Percentiles rank a stretch among this genome's conserved stretches.
These are phyloP conservation scores for Epichloe brachyelytri DNA, from an alignment of 2,329 filamentous ascomycete genomes.

Conservation along the genomic window DNA sequence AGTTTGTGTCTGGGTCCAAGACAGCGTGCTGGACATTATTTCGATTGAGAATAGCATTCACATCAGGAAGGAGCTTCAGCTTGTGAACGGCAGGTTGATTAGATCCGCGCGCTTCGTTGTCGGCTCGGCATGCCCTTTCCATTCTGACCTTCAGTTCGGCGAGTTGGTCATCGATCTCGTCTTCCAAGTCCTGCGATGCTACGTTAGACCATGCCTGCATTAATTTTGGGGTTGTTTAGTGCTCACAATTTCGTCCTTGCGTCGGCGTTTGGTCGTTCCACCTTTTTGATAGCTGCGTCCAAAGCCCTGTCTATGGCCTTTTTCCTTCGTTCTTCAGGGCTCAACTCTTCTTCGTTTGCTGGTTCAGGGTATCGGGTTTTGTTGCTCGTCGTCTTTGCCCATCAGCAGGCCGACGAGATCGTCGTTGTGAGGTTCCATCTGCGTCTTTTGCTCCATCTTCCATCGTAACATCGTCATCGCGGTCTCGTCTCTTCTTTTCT, in stretches of 20 bases:
- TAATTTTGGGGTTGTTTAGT: neutral
- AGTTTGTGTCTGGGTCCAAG: conserved; percentile 88
- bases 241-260: conserved; percentile 76
- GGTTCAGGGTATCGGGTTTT: conserved; percentile 38
- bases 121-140: conserved; percentile 77
- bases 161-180: conserved; percentile 81
- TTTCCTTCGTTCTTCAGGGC: conserved; percentile 72
- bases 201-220: conserved; percentile 11
- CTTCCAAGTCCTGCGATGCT: conserved; percentile 63
- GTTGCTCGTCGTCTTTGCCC: conserved; percentile 31
- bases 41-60: conserved; percentile 76
- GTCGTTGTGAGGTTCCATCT: conserved; percentile 30
- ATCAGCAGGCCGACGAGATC: conserved; percentile 33
- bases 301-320: conserved; percentile 77
- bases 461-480: conserved; percentile 33
- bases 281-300: conserved; percentile 76
- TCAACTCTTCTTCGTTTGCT: conserved; percentile 65
- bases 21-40: conserved; percentile 76
- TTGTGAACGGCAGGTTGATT: conserved; percentile 82
- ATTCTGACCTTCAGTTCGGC: conserved; percentile 78
- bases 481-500: conserved; percentile 48
- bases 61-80: conserved; percentile 83
- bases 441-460: conserved; percentile 36
- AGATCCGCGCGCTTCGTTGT: conserved; percentile 68
- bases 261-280: conserved; percentile 49